Conservation (phyloP, 257 asterid species). For the Avicennia marina region DNA sequence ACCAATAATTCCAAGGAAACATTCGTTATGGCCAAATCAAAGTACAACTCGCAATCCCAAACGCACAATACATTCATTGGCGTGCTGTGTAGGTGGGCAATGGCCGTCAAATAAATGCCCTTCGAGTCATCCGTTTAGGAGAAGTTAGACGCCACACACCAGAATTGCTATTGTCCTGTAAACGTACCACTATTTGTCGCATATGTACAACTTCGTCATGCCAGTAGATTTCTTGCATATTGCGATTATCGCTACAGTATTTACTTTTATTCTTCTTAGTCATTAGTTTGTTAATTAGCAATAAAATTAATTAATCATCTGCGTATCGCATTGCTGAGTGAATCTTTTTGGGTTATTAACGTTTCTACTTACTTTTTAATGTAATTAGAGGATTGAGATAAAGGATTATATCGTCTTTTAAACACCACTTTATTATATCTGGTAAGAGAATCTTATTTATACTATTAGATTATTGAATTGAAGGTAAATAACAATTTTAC, state of each 20-base stretch:
- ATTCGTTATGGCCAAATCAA: constrained; percentile 11
- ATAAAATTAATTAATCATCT: too few species aligned
- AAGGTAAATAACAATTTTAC: neutral
- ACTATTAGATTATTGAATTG: neutral
- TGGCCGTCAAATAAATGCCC: neutral
- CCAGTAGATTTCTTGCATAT: constrained; percentile 5
- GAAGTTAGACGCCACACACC: constrained; percentile 18
- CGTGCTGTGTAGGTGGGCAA: neutral
- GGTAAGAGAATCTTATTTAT: neutral
- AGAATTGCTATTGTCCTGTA: constrained; percentile 16
- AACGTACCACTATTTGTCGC: constrained; percentile 17
- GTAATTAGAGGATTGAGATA: too few species aligned
- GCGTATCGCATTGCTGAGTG: too few species aligned
- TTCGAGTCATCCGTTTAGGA: neutral
- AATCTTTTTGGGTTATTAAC: too few species aligned
- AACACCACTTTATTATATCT: neutral
- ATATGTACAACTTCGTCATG: constrained; percentile 20
- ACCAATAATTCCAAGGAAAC: constrained; percentile 7
- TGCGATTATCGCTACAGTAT: too few species aligned
- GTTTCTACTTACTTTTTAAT: too few species aligned
- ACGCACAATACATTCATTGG: neutral
- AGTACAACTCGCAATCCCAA: neutral
- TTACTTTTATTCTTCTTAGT: too few species aligned
- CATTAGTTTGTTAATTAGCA: too few species aligned
- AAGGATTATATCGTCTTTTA: too few species aligned